Conservation (phyloP, 192 early-diverging fungal species). For the Chytriomyces confervae region DNA sequence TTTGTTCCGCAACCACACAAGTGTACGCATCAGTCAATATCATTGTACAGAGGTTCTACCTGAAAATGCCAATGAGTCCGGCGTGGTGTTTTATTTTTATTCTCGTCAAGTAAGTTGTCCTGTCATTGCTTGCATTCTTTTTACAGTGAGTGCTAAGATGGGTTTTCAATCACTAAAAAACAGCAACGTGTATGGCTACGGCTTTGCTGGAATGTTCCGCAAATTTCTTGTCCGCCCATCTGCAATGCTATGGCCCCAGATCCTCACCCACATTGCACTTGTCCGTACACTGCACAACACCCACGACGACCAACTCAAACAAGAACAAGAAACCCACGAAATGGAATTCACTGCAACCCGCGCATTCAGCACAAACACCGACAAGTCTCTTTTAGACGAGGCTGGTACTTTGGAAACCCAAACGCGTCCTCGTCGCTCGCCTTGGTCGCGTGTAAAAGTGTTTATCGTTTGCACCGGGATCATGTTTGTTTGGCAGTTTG, state of each 20-base stretch:
- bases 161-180: background rate
- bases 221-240: constrained; percentile 81
- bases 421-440: background rate
- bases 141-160: background rate
- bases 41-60: constrained; percentile 25
- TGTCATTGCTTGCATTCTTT: background rate
- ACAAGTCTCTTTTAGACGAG: background rate
- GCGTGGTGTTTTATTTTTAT: constrained; percentile 22
- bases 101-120: constrained; percentile 11
- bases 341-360: background rate
- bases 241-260: constrained; percentile 85
- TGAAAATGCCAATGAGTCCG: background rate
- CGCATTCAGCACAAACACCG: constrained; percentile 27
- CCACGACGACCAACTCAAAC: background rate
- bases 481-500: constrained; percentile 29
- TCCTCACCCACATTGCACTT: constrained; percentile 75
- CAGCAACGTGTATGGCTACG: constrained; percentile 53
- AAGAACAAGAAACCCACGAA: background rate
- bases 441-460: constrained; percentile 36
- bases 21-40: constrained; percentile 58
- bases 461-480: constrained; percentile 38
- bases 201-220: constrained; percentile 72
- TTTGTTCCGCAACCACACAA: constrained; percentile 68
- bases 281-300: constrained; percentile 77
- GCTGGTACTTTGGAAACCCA: background rate